Conservation (phyloP, 768 basidiomycete species). For the Fistulinella prunicolor region DNA sequence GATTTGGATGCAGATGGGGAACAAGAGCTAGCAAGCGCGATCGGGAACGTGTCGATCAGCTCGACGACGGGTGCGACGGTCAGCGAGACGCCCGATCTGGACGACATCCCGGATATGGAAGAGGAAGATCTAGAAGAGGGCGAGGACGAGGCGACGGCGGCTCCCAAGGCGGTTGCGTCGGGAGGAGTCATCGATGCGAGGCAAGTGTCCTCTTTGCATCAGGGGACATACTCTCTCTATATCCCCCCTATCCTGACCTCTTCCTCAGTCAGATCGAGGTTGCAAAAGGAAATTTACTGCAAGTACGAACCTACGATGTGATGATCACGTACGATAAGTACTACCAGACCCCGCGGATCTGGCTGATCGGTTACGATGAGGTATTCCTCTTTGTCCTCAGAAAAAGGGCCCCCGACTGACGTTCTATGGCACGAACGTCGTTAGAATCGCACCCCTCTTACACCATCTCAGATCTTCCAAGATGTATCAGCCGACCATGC, state of each 20-base stretch:
- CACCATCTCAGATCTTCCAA: constrained; percentile 90
- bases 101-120: constrained; percentile 99
- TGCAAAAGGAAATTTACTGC: constrained; percentile 79
- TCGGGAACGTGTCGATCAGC: constrained; percentile 46
- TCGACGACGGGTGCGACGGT: constrained; percentile 32
- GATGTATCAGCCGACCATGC: constrained; percentile 98
- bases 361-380: constrained; percentile 98
- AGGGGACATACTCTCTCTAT: neutral
- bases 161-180: constrained; percentile 42
- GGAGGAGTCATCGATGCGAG: constrained; percentile 44
- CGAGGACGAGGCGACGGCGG: constrained; percentile 82
- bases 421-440: neutral
- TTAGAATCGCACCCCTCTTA: constrained; percentile 86
- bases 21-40: constrained; percentile 42
- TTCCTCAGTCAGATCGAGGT: constrained; percentile 54
- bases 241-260: neutral
- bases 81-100: constrained; percentile 82
- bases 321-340: constrained; percentile 99
- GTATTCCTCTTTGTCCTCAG: constrained; percentile 35
- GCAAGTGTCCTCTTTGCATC: constrained; percentile 43
- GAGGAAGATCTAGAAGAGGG: constrained; percentile 88
- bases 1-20: constrained; percentile 77
- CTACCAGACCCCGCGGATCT: constrained; percentile 97
- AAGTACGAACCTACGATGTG: constrained; percentile 98
- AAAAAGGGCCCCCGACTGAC: constrained; percentile 2